Evolutionary conservation across 495 filamentous ascomycete genomes (phyloP).

Genomic region (Penicillium ucsense): DNA sequence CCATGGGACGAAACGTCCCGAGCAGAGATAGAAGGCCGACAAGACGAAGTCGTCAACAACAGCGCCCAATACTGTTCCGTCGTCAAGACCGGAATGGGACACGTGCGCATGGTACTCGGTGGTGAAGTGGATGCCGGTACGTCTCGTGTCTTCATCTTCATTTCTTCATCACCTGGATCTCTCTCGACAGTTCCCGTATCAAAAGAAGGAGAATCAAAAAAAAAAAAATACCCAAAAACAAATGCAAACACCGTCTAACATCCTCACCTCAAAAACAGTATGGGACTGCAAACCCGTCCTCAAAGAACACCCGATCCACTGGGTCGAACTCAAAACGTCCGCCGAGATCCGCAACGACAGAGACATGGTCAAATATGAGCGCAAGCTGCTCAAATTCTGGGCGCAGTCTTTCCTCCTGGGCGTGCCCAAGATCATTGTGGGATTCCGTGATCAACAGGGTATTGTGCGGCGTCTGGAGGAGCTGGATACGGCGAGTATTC

Average conservation of each 20-base stretch:
- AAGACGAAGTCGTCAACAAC: constrained; percentile 66
- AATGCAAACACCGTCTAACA: not conserved
- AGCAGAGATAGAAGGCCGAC: constrained; percentile 67
- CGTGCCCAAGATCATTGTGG: constrained; percentile 84
- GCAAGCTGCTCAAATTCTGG: constrained; percentile 92
- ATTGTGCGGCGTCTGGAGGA: constrained; percentile 63
- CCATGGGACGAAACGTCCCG: constrained; percentile 62
- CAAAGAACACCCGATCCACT: constrained; percentile 62
- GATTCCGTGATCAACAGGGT: constrained; percentile 69
- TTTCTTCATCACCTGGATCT: not conserved
- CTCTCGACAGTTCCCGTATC: not conserved
- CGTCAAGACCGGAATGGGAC: constrained; percentile 76
- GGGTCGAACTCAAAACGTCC: constrained; percentile 90
- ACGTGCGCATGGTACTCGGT: constrained; percentile 62
- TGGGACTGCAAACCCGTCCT: constrained; percentile 70
- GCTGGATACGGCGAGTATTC: constrained; percentile 67
- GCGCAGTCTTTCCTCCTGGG: constrained; percentile 91
- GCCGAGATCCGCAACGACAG: constrained; percentile 55
- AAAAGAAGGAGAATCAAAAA: too few species aligned
- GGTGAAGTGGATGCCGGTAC: constrained; percentile 88
- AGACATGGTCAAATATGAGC: constrained; percentile 67
- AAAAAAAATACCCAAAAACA: too few species aligned
- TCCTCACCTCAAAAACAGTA: constrained; percentile 34
- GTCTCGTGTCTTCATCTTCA: constrained; percentile 9
- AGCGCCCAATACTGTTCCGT: constrained; percentile 90